Evolutionary conservation across 768 basidiomycete species (phyloP), one percentile per base, ranked within the genome.

Genomic region (Aureoboletus auriporus): DNA sequence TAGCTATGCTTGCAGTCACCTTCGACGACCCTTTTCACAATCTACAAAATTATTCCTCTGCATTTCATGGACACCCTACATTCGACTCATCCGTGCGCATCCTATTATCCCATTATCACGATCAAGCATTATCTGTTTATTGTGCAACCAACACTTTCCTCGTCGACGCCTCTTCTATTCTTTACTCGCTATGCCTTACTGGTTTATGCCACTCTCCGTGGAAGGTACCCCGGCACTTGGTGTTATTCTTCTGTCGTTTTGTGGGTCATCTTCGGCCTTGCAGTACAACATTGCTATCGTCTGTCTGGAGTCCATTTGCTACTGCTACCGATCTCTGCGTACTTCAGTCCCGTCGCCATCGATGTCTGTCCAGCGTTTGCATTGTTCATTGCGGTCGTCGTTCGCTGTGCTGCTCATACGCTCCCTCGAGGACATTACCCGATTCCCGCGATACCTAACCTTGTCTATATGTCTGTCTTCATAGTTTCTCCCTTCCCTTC

Each of bases 31-130:
- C 37, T 30, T 17, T 29, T 43, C 34, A 23, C 41, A 50, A 55
- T 46, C 62, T 53, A 56, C 46, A 62, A 56, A 50, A 54, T 36
- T 49, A 54, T 55, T 52, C 52, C 43, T 52, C 44, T 49, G 52
- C 62, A 64, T 61, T 54, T 49, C 56, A 53, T 26, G 61, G 62
- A 64, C 54, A 64, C 54, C 53, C 59, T 51, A 64, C 50, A 58
- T 36, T 50, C 44, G 13, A 55, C 35, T 23, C 52, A 57, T 44
- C 46, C 46, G 44, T 49, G 50, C 56, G 30, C 59, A 63, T 53
- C 44, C 62, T 53, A 61, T 48, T 38, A 57, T 43, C 46, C 44
- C 20, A 53, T 44, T 39, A 62, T 56, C 48, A 60, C 42, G 42
- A 52, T 30, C 44, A 55, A 51, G 42, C 60, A 63, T 54, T 30